Evolutionary conservation across 768 basidiomycete species (phyloP).

Genomic region (Pleurotus salmoneostramineus): DNA sequence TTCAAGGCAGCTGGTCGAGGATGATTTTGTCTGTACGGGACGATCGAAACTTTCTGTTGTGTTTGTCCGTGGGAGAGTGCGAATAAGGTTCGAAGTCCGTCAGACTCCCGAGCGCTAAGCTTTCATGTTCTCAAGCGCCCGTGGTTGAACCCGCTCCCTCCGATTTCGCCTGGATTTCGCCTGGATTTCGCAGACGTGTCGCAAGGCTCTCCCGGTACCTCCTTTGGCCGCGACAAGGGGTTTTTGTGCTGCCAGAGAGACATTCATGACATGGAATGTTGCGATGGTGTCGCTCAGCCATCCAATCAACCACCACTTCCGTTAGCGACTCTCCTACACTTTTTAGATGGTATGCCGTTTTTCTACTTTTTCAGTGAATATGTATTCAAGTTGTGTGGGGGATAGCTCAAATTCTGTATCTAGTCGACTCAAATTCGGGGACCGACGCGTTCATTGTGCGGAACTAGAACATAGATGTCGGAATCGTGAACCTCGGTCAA

Average conservation of each 20-base stretch:
- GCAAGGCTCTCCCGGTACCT: too few relatives aligned
- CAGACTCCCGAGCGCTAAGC: not conserved
- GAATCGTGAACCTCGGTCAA: not conserved
- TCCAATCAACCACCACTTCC: constrained; percentile 37
- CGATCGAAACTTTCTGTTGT: constrained; percentile 30
- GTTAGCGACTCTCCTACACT: constrained; percentile 17
- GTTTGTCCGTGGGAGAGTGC: constrained; percentile 21
- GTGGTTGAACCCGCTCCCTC: not conserved
- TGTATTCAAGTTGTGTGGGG: not conserved
- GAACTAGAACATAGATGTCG: not conserved
- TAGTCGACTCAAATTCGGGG: not conserved
- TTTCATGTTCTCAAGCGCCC: not conserved
- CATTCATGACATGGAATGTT: constrained; percentile 72
- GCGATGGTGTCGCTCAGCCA: constrained; percentile 62
- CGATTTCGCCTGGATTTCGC: not conserved
- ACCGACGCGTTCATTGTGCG: not conserved
- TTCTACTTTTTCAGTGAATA: not conserved
- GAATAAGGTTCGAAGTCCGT: constrained; percentile 11
- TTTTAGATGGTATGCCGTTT: constrained; percentile 16
- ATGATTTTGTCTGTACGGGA: too few relatives aligned
- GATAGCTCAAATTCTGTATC: not conserved
- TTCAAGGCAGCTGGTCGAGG: constrained; percentile 79
- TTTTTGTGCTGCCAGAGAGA: too few relatives aligned
- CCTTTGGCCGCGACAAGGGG: too few relatives aligned
- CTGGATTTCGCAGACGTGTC: too few relatives aligned